phyloP scores from a whole-genome alignment of 371 early-diverging fungal genomes.

The Mucor piriformis region DNA sequence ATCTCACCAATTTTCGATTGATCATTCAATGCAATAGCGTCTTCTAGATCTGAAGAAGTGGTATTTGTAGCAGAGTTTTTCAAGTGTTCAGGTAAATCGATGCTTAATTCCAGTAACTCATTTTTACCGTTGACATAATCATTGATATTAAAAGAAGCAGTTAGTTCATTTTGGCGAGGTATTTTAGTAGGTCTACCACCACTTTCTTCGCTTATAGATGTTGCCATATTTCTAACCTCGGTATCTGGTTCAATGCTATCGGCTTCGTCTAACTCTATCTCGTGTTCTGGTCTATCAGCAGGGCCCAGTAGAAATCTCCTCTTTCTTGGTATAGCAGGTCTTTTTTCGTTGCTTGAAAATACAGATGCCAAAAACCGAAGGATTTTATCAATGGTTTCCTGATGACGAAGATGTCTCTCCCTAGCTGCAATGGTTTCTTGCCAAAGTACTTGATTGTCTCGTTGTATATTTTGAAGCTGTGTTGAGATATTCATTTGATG shows the following conservation, averaged over 20 bases:
- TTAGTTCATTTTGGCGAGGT: slow-evolving; percentile 1
- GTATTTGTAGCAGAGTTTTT: slow-evolving; percentile 3
- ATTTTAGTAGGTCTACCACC: slow-evolving; percentile 16
- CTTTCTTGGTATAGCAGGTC: slow-evolving; percentile 52
- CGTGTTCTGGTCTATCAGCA: slow-evolving; percentile 15
- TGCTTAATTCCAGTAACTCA: slow-evolving; percentile 11
- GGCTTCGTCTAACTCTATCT: slow-evolving; percentile 5
- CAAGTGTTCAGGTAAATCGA: slow-evolving; percentile 10
- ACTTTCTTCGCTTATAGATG: background rate
- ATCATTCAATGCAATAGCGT: slow-evolving; percentile 36
- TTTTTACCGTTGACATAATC: slow-evolving; percentile 26
- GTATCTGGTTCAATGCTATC: background rate
- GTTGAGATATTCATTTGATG: slow-evolving; percentile 87
- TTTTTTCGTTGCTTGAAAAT: slow-evolving; percentile 63
- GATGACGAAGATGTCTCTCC: slow-evolving; percentile 82
- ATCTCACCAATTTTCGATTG: slow-evolving; percentile 26
- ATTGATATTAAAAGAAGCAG: slow-evolving; percentile 21
- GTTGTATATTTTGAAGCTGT: slow-evolving; percentile 85
- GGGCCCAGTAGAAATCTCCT: slow-evolving; percentile 44
- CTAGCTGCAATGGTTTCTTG: slow-evolving; percentile 76
- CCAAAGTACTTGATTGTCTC: slow-evolving; percentile 89
- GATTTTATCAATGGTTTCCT: slow-evolving; percentile 92
- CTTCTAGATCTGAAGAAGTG: slow-evolving; percentile 19
- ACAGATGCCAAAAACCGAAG: slow-evolving; percentile 79
- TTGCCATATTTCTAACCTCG: background rate